These are phyloP conservation scores for Candida sp. DNA, from an alignment of 1,139 yeast species.

Conservation along the genomic window DNA sequence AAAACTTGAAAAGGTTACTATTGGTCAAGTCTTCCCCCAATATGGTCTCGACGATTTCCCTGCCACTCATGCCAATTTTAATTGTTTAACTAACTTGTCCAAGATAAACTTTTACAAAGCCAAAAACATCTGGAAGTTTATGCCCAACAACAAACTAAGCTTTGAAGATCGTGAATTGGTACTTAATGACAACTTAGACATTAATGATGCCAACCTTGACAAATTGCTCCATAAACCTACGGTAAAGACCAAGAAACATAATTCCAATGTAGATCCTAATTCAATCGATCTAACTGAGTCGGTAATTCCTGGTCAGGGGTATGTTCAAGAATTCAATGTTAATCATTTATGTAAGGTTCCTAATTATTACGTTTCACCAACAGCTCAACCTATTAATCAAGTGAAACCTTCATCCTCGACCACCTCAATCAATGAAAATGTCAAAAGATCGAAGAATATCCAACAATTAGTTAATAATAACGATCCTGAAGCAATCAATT, in stretches of 20 bases:
- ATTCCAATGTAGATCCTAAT: conserved; percentile 37
- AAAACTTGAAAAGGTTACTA: conserved; percentile 23
- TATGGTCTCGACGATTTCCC: conserved; percentile 34
- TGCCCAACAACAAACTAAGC: conserved; percentile 27
- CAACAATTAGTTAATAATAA: conserved; percentile 34
- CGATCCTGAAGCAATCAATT: conserved; percentile 33
- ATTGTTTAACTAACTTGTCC: conserved; percentile 29
- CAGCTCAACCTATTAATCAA: conserved; percentile 17
- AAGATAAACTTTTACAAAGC: conserved; percentile 37
- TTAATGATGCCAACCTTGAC: conserved; percentile 13
- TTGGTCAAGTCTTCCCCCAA: conserved; percentile 41
- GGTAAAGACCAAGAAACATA: conserved; percentile 29
- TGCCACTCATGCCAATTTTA: conserved; percentile 33
- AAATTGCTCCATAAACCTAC: conserved; percentile 19
- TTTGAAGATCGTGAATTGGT: conserved; percentile 29
- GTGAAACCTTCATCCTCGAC: conserved; percentile 7
- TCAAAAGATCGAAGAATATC: conserved; percentile 30
- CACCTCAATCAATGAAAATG: conserved; percentile 12
- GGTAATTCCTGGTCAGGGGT: conserved; percentile 46
- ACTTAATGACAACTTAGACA: conserved; percentile 24
- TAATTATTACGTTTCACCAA: conserved; percentile 35
- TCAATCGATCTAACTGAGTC: conserved; percentile 37
- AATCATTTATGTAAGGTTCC: conserved; percentile 43
- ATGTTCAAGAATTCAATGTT: conserved; percentile 41
- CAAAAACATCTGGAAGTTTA: conserved; percentile 15